Conservation (phyloP, 495 filamentous ascomycete species). For the Penicillium alfredii region DNA sequence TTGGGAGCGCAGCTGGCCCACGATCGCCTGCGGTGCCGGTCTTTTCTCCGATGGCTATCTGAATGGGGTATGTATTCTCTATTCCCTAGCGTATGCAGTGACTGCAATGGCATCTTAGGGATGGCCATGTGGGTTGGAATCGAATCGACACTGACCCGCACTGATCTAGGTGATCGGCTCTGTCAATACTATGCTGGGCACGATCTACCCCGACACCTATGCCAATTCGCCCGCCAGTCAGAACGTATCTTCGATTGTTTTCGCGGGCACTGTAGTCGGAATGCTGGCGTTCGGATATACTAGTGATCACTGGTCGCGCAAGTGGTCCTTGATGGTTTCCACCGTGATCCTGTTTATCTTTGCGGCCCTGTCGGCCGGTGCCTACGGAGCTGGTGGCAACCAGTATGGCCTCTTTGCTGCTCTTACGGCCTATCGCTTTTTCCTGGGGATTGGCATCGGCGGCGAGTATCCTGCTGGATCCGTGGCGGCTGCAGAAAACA, state of each 20-base stretch:
- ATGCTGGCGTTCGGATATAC: slow-evolving; percentile 78
- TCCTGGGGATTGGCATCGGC: slow-evolving; percentile 58
- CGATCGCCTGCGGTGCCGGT: slow-evolving; percentile 80
- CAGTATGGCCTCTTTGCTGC: slow-evolving; percentile 68
- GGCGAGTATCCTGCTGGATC: slow-evolving; percentile 89
- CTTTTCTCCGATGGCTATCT: slow-evolving; percentile 89
- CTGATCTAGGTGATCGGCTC: slow-evolving; percentile 66
- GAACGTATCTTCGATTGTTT: slow-evolving; percentile 73
- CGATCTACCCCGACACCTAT: slow-evolving; percentile 60
- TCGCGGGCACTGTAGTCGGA: slow-evolving; percentile 83
- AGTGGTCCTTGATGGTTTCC: slow-evolving; percentile 71
- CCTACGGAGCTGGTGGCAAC: slow-evolving; percentile 61
- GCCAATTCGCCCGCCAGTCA: slow-evolving; percentile 56
- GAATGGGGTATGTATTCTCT: slow-evolving; percentile 55
- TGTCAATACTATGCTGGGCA: slow-evolving; percentile 63
- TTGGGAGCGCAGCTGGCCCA: slow-evolving; percentile 60
- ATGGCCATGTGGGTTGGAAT: too few species aligned
- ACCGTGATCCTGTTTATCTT: slow-evolving; percentile 81
- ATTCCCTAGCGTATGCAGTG: too few species aligned
- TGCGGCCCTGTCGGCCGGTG: slow-evolving; percentile 69
- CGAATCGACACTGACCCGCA: slow-evolving; percentile 9
- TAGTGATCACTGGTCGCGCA: slow-evolving; percentile 77
- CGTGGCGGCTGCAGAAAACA: slow-evolving; percentile 78
- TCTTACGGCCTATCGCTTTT: slow-evolving; percentile 79
- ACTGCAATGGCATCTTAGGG: too few species aligned